phyloP scores from a whole-genome alignment of 1,284 basidiomycete species.

The Spongiforma sp. region DNA sequence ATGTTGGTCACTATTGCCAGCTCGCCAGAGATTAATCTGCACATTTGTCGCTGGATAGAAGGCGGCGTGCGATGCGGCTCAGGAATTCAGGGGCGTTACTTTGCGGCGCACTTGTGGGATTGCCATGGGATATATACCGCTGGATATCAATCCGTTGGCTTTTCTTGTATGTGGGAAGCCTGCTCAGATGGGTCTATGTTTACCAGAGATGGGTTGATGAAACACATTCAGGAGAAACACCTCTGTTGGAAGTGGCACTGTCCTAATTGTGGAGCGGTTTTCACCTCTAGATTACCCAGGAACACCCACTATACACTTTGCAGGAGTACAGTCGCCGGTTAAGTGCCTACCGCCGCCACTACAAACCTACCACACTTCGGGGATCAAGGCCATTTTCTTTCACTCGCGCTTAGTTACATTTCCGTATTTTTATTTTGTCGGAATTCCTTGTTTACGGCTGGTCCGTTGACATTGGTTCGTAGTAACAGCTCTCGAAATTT shows the following conservation, averaged over 20 bases:
- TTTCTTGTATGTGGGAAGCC: conserved; percentile 30
- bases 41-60: conserved; percentile 30
- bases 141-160: conserved; percentile 12
- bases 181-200: conserved; percentile 23
- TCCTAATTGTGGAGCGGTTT: conserved; percentile 25
- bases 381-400: too few species aligned
- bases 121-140: conserved; percentile 24
- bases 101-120: conserved; percentile 26
- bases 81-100: conserved; percentile 22
- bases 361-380: too few species aligned
- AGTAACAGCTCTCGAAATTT: too few species aligned
- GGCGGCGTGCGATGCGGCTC: conserved; percentile 14
- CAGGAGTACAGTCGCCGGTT: background rate
- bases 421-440: too few species aligned
- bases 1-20: conserved; percentile 33
- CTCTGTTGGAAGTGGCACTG: conserved; percentile 33
- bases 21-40: conserved; percentile 31
- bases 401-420: too few species aligned
- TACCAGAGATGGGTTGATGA: conserved; percentile 29
- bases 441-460: too few species aligned
- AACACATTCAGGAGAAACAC: conserved; percentile 33
- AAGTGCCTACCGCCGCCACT: conserved; percentile 1
- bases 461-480: too few species aligned
- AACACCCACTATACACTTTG: conserved; percentile 25
- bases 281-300: conserved; percentile 21